These are phyloP conservation scores for Trichosanthes truncata DNA, from an alignment of 306 rosid species.

Conservation along the genomic window DNA sequence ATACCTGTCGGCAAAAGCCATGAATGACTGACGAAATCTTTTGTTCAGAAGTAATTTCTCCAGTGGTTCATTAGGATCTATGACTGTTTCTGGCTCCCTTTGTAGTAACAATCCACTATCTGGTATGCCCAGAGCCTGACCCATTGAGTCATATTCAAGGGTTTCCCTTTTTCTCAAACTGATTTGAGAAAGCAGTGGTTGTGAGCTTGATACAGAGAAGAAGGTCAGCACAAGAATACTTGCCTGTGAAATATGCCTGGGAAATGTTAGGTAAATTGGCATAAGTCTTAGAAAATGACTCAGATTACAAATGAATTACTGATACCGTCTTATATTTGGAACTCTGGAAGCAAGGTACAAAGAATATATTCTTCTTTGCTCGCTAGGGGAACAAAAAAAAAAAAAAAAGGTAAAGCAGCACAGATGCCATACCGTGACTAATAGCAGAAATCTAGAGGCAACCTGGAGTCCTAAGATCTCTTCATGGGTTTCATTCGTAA, in stretches of 20 bases:
- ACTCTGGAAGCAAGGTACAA: not conserved
- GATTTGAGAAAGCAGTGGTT: slow-evolving; percentile 89
- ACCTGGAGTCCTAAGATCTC: slow-evolving; percentile 76
- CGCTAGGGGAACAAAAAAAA: not conserved
- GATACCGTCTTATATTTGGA: not conserved
- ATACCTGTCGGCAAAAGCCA: slow-evolving; percentile 92
- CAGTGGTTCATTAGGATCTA: slow-evolving; percentile 73
- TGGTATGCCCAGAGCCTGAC: slow-evolving; percentile 92
- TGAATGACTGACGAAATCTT: slow-evolving; percentile 78
- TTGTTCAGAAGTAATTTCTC: slow-evolving; percentile 78
- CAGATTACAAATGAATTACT: slow-evolving; percentile 12
- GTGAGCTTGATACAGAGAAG: slow-evolving; percentile 91
- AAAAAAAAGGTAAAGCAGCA: not conserved
- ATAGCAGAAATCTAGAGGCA: slow-evolving; percentile 71
- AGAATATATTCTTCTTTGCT: not conserved
- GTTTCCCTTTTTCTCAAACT: slow-evolving; percentile 77
- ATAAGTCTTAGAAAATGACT: slow-evolving; percentile 1
- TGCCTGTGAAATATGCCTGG: slow-evolving; percentile 45
- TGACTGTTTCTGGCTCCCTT: slow-evolving; percentile 35
- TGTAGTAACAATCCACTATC: slow-evolving; percentile 64
- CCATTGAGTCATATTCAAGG: slow-evolving; percentile 69
- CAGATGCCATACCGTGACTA: slow-evolving; percentile 49
- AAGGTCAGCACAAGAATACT: slow-evolving; percentile 72
- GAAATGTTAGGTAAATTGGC: slow-evolving; percentile 20
- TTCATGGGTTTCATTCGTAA: slow-evolving; percentile 76